These are phyloP conservation scores for Acer campestre DNA, from an alignment of 345 rosid species.

Conservation along the genomic window DNA sequence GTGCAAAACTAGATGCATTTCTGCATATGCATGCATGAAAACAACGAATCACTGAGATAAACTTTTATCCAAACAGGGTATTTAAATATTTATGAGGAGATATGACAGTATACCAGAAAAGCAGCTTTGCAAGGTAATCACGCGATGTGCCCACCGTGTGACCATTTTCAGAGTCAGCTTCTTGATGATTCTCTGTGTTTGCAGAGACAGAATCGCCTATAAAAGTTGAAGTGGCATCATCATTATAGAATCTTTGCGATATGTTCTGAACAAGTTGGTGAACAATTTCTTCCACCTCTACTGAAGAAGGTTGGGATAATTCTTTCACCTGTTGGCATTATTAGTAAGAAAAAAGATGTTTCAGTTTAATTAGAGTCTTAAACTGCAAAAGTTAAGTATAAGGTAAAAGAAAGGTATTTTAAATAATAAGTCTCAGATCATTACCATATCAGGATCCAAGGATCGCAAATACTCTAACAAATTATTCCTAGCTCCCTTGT, in stretches of 20 bases:
- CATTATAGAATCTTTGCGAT: slow-evolving; percentile 52
- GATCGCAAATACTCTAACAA: slow-evolving; percentile 87
- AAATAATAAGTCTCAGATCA: background rate
- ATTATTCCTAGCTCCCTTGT: slow-evolving; percentile 61
- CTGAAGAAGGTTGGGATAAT: slow-evolving; percentile 80
- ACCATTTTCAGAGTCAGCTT: slow-evolving; percentile 42
- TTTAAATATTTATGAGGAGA: background rate
- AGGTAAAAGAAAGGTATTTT: background rate
- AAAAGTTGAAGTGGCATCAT: slow-evolving; percentile 36
- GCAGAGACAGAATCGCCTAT: slow-evolving; percentile 34
- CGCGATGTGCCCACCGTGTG: slow-evolving; percentile 65
- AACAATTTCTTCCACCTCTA: slow-evolving; percentile 84
- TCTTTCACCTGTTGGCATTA: slow-evolving; percentile 56
- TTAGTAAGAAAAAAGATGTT: background rate
- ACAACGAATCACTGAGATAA: background rate
- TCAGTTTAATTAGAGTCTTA: background rate
- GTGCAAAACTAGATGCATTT: background rate
- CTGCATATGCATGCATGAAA: background rate
- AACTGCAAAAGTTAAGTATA: slow-evolving; percentile 12
- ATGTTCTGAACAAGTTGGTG: slow-evolving; percentile 77
- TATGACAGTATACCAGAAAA: slow-evolving; percentile 67
- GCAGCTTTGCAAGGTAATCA: slow-evolving; percentile 91
- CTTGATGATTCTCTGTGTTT: slow-evolving; percentile 29
- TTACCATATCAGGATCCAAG: slow-evolving; percentile 76
- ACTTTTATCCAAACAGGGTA: background rate